phyloP scores from a whole-genome alignment of 2,329 filamentous ascomycete species.

The Aspergillus pseudoviridinutans region DNA sequence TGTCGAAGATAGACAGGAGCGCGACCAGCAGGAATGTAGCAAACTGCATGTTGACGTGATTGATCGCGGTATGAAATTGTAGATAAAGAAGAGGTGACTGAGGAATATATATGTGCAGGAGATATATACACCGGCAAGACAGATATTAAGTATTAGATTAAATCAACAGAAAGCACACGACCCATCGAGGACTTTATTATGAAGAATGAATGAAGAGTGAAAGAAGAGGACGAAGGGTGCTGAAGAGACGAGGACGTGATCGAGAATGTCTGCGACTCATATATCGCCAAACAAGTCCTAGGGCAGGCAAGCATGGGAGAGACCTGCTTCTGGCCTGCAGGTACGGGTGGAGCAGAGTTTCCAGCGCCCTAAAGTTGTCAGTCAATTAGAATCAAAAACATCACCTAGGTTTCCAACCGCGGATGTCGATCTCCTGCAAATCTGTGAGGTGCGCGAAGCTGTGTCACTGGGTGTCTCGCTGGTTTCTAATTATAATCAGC shows the following conservation, averaged over 20 bases:
- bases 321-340: neutral
- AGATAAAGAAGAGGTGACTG: neutral
- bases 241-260: neutral
- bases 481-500: neutral
- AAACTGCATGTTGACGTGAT: slow-evolving; percentile 27
- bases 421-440: neutral
- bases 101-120: neutral
- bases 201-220: neutral
- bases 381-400: neutral
- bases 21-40: slow-evolving; percentile 19
- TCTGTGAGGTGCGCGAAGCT: neutral
- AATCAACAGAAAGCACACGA: neutral
- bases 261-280: neutral
- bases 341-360: neutral
- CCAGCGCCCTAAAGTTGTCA: neutral
- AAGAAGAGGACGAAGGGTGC: neutral
- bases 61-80: neutral
- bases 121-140: neutral
- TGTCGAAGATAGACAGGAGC: slow-evolving; percentile 21
- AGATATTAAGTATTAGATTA: neutral
- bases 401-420: neutral
- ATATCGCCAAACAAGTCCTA: neutral
- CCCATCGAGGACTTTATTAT: neutral
- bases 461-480: neutral
- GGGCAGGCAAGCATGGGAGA: neutral